Conservation (phyloP, 306 rosid genomes). For the Ammopiptanthus mongolicus region DNA sequence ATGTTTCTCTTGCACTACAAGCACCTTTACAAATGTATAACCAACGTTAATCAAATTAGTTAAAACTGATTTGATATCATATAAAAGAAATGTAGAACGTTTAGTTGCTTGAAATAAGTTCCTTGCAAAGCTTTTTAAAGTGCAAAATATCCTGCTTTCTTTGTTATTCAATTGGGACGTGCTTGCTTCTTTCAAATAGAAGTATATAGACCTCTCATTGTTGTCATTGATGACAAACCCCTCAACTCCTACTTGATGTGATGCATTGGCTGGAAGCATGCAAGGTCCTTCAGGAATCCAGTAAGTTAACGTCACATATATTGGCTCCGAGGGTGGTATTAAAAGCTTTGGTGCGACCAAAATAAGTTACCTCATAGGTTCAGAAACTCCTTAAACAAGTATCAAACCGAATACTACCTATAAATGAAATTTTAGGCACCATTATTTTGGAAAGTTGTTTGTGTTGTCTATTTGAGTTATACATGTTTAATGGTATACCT, state of each 20-base stretch:
- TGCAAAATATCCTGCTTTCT: not conserved
- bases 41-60: not conserved
- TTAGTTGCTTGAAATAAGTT: not conserved
- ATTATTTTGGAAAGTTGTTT: too few species aligned
- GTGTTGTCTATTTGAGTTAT: too few species aligned
- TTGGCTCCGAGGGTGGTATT: conserved; percentile 88
- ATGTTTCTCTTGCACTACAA: conserved; percentile 94
- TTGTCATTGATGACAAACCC: conserved; percentile 78
- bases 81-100: not conserved
- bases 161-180: not conserved
- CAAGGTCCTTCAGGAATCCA: conserved; percentile 96
- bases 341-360: conserved; percentile 78
- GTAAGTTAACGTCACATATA: conserved; percentile 83
- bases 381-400: not conserved
- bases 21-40: conserved; percentile 49
- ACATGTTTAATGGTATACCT: too few species aligned
- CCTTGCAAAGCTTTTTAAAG: not conserved
- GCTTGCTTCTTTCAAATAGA: not conserved
- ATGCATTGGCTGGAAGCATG: conserved; percentile 92
- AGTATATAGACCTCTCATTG: conserved; percentile 59
- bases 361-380: conserved; percentile 21
- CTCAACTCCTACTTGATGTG: conserved; percentile 95
- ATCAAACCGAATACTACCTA: not conserved
- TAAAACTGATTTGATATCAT: not conserved
- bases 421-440: too few species aligned